phyloP scores from a whole-genome alignment of 805 yeast genomes.

The Hanseniaspora guilliermondii region DNA sequence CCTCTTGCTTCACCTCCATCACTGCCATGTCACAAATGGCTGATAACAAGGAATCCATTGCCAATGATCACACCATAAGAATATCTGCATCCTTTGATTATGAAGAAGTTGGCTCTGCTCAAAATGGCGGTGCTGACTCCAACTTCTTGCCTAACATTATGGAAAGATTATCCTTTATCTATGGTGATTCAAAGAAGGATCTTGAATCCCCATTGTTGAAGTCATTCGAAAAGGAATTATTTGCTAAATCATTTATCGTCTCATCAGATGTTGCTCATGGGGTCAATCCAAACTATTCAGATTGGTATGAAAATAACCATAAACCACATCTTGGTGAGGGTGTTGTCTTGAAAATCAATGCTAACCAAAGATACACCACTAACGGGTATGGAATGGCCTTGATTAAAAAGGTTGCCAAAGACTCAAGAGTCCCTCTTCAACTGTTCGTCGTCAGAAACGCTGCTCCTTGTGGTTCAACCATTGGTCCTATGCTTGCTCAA shows the following conservation, averaged over 20 bases:
- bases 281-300: slow-evolving; percentile 80
- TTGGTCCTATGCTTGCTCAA: slow-evolving; percentile 86
- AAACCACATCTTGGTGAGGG: slow-evolving; percentile 76
- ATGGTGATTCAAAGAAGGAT: slow-evolving; percentile 29
- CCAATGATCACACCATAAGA: slow-evolving; percentile 46
- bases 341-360: slow-evolving; percentile 86
- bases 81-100: slow-evolving; percentile 82
- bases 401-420: slow-evolving; percentile 56
- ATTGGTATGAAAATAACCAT: slow-evolving; percentile 64
- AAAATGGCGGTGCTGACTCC: slow-evolving; percentile 95
- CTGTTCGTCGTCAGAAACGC: slow-evolving; percentile 87
- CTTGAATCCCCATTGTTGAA: slow-evolving; percentile 22
- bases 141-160: slow-evolving; percentile 73
- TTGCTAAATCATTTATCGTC: slow-evolving; percentile 70
- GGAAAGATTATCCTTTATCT: slow-evolving; percentile 47
- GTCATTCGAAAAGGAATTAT: slow-evolving; percentile 39
- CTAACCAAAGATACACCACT: slow-evolving; percentile 91
- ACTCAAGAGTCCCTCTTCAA: slow-evolving; percentile 69
- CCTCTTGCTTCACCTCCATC: slow-evolving; percentile 72
- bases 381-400: slow-evolving; percentile 81
- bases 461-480: slow-evolving; percentile 91
- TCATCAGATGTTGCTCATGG: slow-evolving; percentile 98
- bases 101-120: slow-evolving; percentile 86
- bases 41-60: slow-evolving; percentile 27
- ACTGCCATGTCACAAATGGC: slow-evolving; percentile 53